phyloP scores from a whole-genome alignment of 768 basidiomycete species.

The Melanogaster broomeanus region DNA sequence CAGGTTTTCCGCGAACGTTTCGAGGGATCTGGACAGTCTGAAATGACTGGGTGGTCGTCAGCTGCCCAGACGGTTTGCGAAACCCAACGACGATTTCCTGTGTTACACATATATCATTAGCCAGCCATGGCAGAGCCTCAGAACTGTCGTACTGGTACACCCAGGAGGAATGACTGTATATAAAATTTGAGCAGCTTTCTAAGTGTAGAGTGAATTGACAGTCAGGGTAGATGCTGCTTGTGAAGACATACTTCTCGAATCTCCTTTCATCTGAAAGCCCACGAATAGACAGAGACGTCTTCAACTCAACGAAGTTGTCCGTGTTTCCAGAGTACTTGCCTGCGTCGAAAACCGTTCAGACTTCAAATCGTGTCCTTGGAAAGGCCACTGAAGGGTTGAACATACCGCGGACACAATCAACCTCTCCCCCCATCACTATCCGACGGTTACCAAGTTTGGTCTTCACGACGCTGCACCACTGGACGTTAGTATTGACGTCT shows the following conservation, averaged over 20 bases:
- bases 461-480: conserved; percentile 90
- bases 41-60: conserved; percentile 69
- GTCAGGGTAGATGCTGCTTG: neutral
- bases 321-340: conserved; percentile 62
- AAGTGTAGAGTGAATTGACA: conserved; percentile 9
- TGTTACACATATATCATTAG: conserved; percentile 6
- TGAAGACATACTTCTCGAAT: conserved; percentile 70
- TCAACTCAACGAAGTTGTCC: conserved; percentile 79
- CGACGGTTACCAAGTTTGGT: conserved; percentile 75
- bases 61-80: conserved; percentile 71
- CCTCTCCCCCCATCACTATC: conserved; percentile 84
- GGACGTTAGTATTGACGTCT: conserved; percentile 84
- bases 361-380: neutral
- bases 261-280: conserved; percentile 61
- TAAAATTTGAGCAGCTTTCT: conserved; percentile 94
- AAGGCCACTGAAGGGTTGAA: neutral
- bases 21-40: conserved; percentile 81
- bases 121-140: neutral
- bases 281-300: conserved; percentile 77
- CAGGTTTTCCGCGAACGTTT: conserved; percentile 69
- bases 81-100: conserved; percentile 89
- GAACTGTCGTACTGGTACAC: conserved; percentile 69
- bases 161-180: conserved; percentile 88
- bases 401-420: conserved; percentile 83
- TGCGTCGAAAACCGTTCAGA: conserved; percentile 26